These are phyloP conservation scores for Penicillium arizonense DNA, from an alignment of 495 filamentous ascomycete genomes.

Conservation along the genomic window DNA sequence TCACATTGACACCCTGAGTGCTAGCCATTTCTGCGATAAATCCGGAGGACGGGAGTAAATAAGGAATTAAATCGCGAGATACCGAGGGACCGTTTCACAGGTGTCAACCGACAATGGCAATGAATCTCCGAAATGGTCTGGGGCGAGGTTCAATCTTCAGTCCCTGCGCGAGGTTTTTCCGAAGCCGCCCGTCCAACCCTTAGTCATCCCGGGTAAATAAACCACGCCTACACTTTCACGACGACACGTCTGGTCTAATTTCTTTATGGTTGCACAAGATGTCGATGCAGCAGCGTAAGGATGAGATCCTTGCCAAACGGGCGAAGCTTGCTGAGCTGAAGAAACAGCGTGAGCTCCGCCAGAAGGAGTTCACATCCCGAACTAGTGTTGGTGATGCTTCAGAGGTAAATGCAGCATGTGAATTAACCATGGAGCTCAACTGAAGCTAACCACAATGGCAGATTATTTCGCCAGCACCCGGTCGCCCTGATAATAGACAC, in stretches of 20 bases:
- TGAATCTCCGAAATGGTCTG: slow-evolving; percentile 32
- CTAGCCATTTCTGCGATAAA: slow-evolving; percentile 41
- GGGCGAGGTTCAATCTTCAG: slow-evolving; percentile 41
- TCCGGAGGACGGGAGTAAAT: slow-evolving; percentile 23
- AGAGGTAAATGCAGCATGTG: slow-evolving; percentile 38
- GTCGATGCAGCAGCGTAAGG: slow-evolving; percentile 79
- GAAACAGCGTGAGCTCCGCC: slow-evolving; percentile 78
- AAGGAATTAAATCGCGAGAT: slow-evolving; percentile 23
- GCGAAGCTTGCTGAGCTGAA: slow-evolving; percentile 95
- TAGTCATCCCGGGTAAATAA: slow-evolving; percentile 46
- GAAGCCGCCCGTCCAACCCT: slow-evolving; percentile 38
- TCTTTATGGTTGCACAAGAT: slow-evolving; percentile 23
- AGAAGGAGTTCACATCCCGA: slow-evolving; percentile 66
- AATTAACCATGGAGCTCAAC: slow-evolving; percentile 15
- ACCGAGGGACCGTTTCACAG: slow-evolving; percentile 35
- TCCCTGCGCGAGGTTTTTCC: slow-evolving; percentile 51
- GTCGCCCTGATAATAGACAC: slow-evolving; percentile 65
- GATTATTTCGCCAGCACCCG: slow-evolving; percentile 67
- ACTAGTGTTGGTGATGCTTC: slow-evolving; percentile 60
- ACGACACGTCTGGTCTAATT: slow-evolving; percentile 11
- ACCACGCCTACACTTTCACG: slow-evolving; percentile 12
- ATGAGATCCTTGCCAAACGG: slow-evolving; percentile 92
- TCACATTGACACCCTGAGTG: slow-evolving; percentile 51
- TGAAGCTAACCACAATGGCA: slow-evolving; percentile 31
- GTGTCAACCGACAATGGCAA: slow-evolving; percentile 45